Evolutionary conservation across 2,329 filamentous ascomycete species (phyloP).

Genomic region (Neodidymelliopsis sp.): DNA sequence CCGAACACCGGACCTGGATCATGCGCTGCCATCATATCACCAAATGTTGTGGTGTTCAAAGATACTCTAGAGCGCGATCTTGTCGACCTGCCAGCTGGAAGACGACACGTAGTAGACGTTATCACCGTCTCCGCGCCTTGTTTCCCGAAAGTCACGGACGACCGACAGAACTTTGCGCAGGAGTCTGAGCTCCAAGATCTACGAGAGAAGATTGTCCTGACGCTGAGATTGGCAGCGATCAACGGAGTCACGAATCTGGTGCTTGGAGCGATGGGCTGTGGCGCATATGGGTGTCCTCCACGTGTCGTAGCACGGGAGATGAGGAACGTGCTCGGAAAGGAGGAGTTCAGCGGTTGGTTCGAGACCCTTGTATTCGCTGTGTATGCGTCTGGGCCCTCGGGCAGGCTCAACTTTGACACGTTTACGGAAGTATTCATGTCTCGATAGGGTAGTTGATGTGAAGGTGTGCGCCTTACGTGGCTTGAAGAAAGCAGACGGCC

Average conservation of each 20-base stretch:
- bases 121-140: conserved; percentile 33
- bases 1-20: conserved; percentile 28
- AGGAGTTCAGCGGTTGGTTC: conserved; percentile 34
- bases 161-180: conserved; percentile 19
- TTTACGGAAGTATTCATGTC: conserved; percentile 22
- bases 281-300: conserved; percentile 32
- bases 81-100: conserved; percentile 16
- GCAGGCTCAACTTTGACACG: conserved; percentile 17
- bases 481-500: too few relatives aligned
- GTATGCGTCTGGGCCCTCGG: conserved; percentile 21
- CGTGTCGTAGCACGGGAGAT: conserved; percentile 26
- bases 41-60: conserved; percentile 29
- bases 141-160: conserved; percentile 13
- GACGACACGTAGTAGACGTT: conserved; percentile 24
- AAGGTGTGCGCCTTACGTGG: background rate
- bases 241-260: conserved; percentile 28
- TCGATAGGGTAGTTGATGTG: background rate
- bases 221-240: conserved; percentile 25
- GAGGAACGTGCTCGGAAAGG: conserved; percentile 21
- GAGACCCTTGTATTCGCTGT: conserved; percentile 28
- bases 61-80: conserved; percentile 29
- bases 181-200: conserved; percentile 18
- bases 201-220: conserved; percentile 28
- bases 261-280: conserved; percentile 35
- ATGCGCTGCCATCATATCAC: conserved; percentile 30